Evolutionary conservation across 495 filamentous ascomycete genomes (phyloP).

Genomic region (Podospora tetraspora): DNA sequence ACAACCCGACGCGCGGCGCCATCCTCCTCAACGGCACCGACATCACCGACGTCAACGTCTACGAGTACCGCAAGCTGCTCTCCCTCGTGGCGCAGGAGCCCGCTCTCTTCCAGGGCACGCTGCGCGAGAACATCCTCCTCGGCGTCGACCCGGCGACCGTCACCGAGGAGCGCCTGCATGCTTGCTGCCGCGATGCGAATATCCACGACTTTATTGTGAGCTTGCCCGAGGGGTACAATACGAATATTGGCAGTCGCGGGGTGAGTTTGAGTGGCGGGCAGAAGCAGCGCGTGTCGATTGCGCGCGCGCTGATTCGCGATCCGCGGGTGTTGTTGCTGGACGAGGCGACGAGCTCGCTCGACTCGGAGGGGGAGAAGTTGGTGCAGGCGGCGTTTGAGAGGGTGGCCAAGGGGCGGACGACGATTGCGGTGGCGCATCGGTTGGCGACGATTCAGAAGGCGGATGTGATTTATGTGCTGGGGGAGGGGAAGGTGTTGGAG

Average conservation of each 20-base stretch:
- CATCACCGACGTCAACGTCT: constrained; percentile 40
- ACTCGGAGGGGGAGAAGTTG: constrained; percentile 65
- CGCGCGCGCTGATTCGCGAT: constrained; percentile 66
- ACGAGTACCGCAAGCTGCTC: constrained; percentile 48
- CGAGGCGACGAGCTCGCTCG: constrained; percentile 72
- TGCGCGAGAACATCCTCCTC: constrained; percentile 55
- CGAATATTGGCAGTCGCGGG: constrained; percentile 56
- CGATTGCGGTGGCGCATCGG: constrained; percentile 65
- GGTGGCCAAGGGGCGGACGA: constrained; percentile 56
- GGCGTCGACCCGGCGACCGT: constrained; percentile 39
- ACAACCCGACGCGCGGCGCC: constrained; percentile 47
- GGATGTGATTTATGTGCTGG: constrained; percentile 51
- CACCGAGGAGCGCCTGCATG: constrained; percentile 47
- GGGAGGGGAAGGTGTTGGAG: constrained; percentile 49
- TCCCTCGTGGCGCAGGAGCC: constrained; percentile 62
- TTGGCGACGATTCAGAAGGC: constrained; percentile 50
- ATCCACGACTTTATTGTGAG: constrained; percentile 58
- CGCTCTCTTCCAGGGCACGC: constrained; percentile 50
- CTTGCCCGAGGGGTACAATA: constrained; percentile 56
- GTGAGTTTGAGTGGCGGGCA: constrained; percentile 69
- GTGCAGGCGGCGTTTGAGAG: constrained; percentile 65
- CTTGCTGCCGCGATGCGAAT: constrained; percentile 55
- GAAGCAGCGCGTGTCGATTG: constrained; percentile 70
- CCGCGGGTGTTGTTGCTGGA: constrained; percentile 69
- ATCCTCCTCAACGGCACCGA: constrained; percentile 50